Percentiles rank a stretch among this genome's conserved stretches.
Evolutionary conservation across 495 filamentous ascomycete genomes (phyloP).

Genomic region (Penicillium argentinense): DNA sequence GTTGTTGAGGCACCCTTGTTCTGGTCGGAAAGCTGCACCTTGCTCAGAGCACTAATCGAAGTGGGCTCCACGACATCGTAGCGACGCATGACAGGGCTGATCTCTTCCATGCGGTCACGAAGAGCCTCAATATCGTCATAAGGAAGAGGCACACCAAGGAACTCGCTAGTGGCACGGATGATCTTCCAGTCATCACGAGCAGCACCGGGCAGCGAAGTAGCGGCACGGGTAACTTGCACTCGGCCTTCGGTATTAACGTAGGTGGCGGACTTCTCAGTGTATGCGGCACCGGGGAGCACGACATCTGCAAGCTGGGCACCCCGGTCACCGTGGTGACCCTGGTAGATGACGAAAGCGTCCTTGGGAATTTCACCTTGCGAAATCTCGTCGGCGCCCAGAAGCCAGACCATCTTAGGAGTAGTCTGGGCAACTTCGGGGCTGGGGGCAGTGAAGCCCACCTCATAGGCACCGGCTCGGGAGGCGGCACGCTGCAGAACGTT

Average conservation of each 20-base stretch:
- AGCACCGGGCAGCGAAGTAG: conserved; percentile 81
- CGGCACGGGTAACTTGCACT: conserved; percentile 86
- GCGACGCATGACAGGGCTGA: conserved; percentile 80
- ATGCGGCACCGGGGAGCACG: conserved; percentile 89
- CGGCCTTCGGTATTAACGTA: conserved; percentile 98
- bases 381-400: conserved; percentile 94
- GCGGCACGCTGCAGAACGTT: conserved; percentile 93
- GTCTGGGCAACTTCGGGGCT: conserved; percentile 74
- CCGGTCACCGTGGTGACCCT: conserved; percentile 94
- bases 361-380: conserved; percentile 77
- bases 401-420: conserved; percentile 92
- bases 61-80: conserved; percentile 90
- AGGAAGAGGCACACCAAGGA: conserved; percentile 80
- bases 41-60: conserved; percentile 68
- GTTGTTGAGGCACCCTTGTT: conserved; percentile 79
- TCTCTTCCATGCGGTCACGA: conserved; percentile 91
- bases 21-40: conserved; percentile 90
- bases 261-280: conserved; percentile 96
- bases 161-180: conserved; percentile 85
- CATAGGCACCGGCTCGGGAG: conserved; percentile 88
- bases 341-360: conserved; percentile 94
- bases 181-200: conserved; percentile 98
- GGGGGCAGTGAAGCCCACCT: conserved; percentile 88
- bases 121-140: conserved; percentile 90
- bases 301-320: conserved; percentile 93